Evolutionary conservation across 768 basidiomycete species (phyloP), one percentile per base, ranked within the genome.

Genomic region (Lactifluus subvellereus): DNA sequence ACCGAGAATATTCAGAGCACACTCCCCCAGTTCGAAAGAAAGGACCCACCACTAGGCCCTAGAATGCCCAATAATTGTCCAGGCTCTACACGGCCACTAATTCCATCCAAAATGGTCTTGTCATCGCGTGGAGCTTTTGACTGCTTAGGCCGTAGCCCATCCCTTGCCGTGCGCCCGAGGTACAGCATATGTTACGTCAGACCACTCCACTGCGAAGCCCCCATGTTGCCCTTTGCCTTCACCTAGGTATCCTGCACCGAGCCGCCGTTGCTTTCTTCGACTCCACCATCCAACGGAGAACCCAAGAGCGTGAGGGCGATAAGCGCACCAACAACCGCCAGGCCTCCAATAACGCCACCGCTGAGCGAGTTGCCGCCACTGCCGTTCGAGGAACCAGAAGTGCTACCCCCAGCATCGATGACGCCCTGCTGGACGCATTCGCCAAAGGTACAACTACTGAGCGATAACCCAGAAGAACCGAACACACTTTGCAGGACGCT

Each of bases 11-110:
- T 35, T 40, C 38, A 33, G 27, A 52, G 35, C 4, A 47, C 33
- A 16, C 13, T 3, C 22, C 49, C 18, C 27, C 3, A 2, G 6
- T n/a, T 20, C 37, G 40, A 35, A 27, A 48, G 16, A 52, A 57
- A 48, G 6, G 18, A 75, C 75, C 65, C 69, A 79, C 94, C 94
- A 68, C 89, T 91, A 0, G 95, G 94, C 0, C 95, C 95, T 3
- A 98, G 81, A 59, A 97, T 84, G n/a, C 90, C 91, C 82, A 93
- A 86, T 78, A 97, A 85, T 64, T 89, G 83, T 10, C 95, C 94
- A 0, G 91, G 84, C 2, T 77, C 74, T n/a, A 96, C 83, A 10
- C 74, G 72, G 0, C 94, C 95, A 53, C 75, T 83, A 35, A 94
- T 79, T 45, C 77, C 76, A 69, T 91, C 85, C 45, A 98, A 76